Conservation (phyloP, 176 grass and related monocot genomes). For the Luzula sylvatica region DNA sequence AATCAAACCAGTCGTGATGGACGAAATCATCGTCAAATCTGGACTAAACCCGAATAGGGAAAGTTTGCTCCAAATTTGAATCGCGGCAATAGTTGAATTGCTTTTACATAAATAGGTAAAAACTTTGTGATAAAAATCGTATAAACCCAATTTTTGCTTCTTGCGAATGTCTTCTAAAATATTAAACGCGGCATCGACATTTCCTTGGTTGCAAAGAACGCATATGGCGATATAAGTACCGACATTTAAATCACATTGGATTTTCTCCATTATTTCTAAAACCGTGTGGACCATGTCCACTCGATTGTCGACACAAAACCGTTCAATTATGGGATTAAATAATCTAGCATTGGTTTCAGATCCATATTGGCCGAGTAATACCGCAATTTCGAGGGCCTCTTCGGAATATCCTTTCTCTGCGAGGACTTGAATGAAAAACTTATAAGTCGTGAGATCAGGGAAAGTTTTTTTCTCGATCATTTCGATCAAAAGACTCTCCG, state of each 20-base stretch:
- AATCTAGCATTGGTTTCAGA: background rate
- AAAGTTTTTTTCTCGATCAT: conserved; percentile 4
- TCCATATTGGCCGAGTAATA: background rate
- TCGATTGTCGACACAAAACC: background rate
- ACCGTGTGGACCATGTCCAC: conserved; percentile 8
- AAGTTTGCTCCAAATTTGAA: conserved; percentile 6
- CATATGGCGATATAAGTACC: conserved; percentile 1
- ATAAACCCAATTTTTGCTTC: background rate
- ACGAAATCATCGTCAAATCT: background rate
- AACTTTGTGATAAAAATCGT: background rate
- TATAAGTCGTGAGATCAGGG: conserved; percentile 1
- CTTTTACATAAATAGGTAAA: background rate
- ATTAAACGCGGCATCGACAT: background rate
- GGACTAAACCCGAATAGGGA: background rate
- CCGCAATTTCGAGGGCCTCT: conserved; percentile 8
- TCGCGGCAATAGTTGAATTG: background rate
- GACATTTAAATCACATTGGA: background rate
- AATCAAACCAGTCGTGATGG: background rate
- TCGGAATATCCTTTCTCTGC: background rate
- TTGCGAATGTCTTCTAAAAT: conserved; percentile 1
- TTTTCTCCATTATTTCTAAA: conserved; percentile 2
- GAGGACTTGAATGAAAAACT: background rate
- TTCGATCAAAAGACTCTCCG: background rate
- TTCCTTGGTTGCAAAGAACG: background rate
- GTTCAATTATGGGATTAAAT: conserved; percentile 2